Conservation (phyloP, 768 basidiomycete genomes). For the Naganishia kalamii region DNA sequence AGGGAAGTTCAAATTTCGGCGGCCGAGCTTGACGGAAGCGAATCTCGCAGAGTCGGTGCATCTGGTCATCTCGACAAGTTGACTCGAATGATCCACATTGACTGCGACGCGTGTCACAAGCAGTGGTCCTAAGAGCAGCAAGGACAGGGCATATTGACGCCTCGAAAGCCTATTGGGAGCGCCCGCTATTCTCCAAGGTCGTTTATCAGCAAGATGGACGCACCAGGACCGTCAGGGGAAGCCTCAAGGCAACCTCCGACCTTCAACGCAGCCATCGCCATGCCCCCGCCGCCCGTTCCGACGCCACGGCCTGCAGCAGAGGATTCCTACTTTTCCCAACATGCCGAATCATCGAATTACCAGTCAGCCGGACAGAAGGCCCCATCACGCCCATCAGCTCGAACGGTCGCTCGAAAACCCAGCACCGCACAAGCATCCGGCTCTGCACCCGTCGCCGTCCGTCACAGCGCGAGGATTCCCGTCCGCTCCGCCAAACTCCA, state of each 20-base stretch:
- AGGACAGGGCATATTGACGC: no score
- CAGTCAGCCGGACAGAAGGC: constrained; percentile 15
- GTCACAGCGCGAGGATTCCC: not conserved
- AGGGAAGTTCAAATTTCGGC: no score
- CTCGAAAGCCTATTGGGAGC: no score
- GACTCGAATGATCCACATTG: no score
- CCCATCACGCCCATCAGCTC: not conserved
- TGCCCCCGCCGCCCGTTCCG: constrained; percentile 2
- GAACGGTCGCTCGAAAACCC: not conserved
- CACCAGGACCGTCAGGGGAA: not conserved
- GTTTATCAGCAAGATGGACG: not conserved
- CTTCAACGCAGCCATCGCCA: not conserved
- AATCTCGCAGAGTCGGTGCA: no score
- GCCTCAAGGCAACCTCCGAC: constrained; percentile 1
- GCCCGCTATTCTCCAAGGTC: not conserved
- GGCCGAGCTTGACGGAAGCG: no score
- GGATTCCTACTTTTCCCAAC: not conserved
- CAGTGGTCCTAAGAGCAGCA: no score
- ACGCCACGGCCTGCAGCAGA: not conserved
- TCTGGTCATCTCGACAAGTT: no score
- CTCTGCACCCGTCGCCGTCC: not conserved
- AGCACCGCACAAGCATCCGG: not conserved
- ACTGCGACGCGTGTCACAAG: no score
- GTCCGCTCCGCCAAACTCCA: not conserved
- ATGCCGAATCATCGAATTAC: not conserved